These are phyloP conservation scores for Noccaea bulbosa DNA, from an alignment of 345 rosid species.

Conservation along the genomic window DNA sequence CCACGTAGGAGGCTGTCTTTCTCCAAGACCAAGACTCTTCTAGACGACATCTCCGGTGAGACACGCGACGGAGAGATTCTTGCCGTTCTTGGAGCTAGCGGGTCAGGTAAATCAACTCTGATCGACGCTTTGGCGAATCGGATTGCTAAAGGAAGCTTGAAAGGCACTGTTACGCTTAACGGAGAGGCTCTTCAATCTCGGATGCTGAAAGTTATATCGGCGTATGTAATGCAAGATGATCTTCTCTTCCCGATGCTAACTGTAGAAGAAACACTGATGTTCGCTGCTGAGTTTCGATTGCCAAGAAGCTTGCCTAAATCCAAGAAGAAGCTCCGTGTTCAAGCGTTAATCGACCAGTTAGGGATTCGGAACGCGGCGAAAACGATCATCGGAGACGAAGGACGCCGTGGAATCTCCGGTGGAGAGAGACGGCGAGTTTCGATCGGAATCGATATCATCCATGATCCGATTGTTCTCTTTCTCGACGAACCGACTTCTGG, in stretches of 20 bases:
- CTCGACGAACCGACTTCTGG: conserved; percentile 98
- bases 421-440: conserved; percentile 94
- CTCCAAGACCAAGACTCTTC: conserved; percentile 61
- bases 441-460: conserved; percentile 87
- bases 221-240: conserved; percentile 96
- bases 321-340: conserved; percentile 74
- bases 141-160: conserved; percentile 75
- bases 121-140: conserved; percentile 82
- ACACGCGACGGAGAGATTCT: conserved; percentile 88
- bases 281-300: conserved; percentile 85
- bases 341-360: conserved; percentile 82
- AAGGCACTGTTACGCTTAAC: conserved; percentile 67
- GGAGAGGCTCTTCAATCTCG: conserved; percentile 77
- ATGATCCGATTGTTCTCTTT: conserved; percentile 83
- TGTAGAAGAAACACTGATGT: conserved; percentile 87
- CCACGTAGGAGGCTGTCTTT: conserved; percentile 44
- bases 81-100: conserved; percentile 94
- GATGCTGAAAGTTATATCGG: conserved; percentile 80
- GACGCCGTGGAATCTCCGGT: conserved; percentile 92
- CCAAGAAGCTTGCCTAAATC: conserved; percentile 76
- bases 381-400: conserved; percentile 93
- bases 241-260: conserved; percentile 87
- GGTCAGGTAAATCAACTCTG: conserved; percentile 87
- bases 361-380: conserved; percentile 86
- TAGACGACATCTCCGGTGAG: conserved; percentile 80